Conservation (phyloP, 2,329 filamentous ascomycete genomes). For the Trichoderma sp. region DNA sequence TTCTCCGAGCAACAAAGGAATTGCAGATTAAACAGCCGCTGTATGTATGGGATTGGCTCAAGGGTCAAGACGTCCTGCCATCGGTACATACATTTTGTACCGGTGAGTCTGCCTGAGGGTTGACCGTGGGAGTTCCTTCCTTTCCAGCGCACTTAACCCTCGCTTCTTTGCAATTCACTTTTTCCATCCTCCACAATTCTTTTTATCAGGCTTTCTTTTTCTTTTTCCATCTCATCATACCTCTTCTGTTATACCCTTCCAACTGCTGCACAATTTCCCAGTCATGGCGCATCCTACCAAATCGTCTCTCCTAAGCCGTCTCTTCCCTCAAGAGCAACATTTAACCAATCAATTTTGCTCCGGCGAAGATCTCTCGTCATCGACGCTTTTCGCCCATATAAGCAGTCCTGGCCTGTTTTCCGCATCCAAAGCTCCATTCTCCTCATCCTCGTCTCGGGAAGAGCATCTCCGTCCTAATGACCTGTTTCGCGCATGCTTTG, state of each 20-base stretch:
- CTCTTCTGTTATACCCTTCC: not conserved
- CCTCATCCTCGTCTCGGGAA: not conserved
- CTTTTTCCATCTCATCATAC: not conserved
- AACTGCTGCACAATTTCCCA: not conserved
- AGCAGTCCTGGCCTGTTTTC: conserved; percentile 27
- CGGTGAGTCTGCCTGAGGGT: not conserved
- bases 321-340: not conserved
- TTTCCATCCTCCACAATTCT: not conserved
- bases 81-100: not conserved
- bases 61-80: not conserved
- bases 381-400: conserved; percentile 33
- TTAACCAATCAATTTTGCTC: not conserved
- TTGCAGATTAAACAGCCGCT: not conserved
- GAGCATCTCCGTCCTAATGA: conserved; percentile 3
- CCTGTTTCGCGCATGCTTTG: conserved; percentile 31
- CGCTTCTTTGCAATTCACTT: not conserved
- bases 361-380: conserved; percentile 24
- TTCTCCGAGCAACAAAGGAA: not conserved
- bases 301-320: not conserved
- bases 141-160: not conserved
- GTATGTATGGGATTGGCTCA: not conserved
- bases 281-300: not conserved
- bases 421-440: not conserved
- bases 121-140: not conserved
- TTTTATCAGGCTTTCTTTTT: not conserved